phyloP scores from a whole-genome alignment of 106 monocot genomes.

The Acorus gramineus region DNA sequence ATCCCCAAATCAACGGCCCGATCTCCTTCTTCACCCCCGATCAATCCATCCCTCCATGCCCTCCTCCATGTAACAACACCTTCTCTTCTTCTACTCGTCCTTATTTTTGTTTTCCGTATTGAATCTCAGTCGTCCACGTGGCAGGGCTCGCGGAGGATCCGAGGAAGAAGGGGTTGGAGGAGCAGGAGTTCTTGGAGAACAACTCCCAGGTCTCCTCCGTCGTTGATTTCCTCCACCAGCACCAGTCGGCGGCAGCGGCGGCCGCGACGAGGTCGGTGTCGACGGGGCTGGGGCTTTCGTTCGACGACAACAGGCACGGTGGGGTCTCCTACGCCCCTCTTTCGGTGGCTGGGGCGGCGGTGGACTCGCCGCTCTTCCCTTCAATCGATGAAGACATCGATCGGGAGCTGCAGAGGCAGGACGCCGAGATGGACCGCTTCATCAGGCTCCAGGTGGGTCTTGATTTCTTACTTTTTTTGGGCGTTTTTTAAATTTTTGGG shows the following conservation, averaged over 20 bases:
- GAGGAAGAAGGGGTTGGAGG: conserved; percentile 27
- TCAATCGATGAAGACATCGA: conserved; percentile 47
- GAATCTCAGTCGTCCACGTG: conserved; percentile 26
- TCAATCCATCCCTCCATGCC: conserved; percentile 14
- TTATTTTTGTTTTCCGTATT: neutral
- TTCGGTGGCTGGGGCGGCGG: neutral
- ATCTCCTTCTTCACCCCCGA: conserved; percentile 31
- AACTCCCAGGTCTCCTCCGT: conserved; percentile 51
- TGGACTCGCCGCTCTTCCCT: conserved; percentile 29
- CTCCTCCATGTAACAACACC: conserved; percentile 32
- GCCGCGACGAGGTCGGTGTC: conserved; percentile 39
- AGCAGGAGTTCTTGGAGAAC: conserved; percentile 40
- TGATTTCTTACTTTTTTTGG: neutral
- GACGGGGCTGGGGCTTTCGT: conserved; percentile 45
- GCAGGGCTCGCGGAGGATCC: conserved; percentile 34
- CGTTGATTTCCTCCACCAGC: conserved; percentile 42
- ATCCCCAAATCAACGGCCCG: conserved; percentile 30
- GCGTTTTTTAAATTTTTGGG: too few relatives aligned
- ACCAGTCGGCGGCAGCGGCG: too few relatives aligned
- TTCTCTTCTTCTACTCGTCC: neutral
- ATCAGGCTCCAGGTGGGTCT: conserved; percentile 43
- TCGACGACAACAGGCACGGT: conserved; percentile 18
- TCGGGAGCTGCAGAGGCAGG: conserved; percentile 56
- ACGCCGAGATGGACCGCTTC: conserved; percentile 66
- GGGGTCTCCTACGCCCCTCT: too few relatives aligned